Percentiles rank a stretch among this genome's conserved stretches.
Evolutionary conservation across 257 asterid species (phyloP).

Genomic region (Ocimum tenuiflorum): DNA sequence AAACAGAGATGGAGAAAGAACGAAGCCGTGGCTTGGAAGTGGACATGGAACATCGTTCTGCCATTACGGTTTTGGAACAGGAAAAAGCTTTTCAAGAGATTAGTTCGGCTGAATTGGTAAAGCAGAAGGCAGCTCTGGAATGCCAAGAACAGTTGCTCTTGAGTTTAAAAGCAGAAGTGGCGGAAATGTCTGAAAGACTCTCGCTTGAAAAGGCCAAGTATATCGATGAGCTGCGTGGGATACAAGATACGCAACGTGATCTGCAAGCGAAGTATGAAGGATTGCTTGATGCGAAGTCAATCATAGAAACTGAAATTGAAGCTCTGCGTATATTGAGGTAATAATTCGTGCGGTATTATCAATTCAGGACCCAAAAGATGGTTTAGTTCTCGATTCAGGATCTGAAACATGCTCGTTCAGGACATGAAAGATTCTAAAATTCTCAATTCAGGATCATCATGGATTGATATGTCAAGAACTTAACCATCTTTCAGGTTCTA

Average conservation of each 20-base stretch:
- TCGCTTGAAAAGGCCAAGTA: conserved; percentile 34
- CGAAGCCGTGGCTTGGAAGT: conserved; percentile 42
- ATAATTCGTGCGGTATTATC: background rate
- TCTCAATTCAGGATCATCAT: no score
- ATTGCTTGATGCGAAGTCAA: conserved; percentile 56
- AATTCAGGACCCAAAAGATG: no score
- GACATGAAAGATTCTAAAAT: no score
- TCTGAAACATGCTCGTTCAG: no score
- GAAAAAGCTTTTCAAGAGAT: conserved; percentile 44
- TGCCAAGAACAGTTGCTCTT: conserved; percentile 78
- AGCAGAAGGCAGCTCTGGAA: conserved; percentile 72
- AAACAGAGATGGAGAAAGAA: conserved; percentile 51
- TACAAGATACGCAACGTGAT: conserved; percentile 26
- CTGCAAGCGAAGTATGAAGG: conserved; percentile 44
- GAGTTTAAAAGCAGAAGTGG: conserved; percentile 55
- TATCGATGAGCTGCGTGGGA: conserved; percentile 32
- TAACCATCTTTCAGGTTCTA: no score
- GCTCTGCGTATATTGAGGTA: conserved; percentile 80
- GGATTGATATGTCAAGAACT: no score
- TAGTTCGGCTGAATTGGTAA: conserved; percentile 41
- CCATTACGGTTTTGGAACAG: conserved; percentile 45
- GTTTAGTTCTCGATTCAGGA: no score
- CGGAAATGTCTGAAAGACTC: conserved; percentile 56
- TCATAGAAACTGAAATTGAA: conserved; percentile 79
- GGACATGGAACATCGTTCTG: conserved; percentile 37